Conservation (phyloP, 164 flowering plant species). For the Vitis labrusca region DNA sequence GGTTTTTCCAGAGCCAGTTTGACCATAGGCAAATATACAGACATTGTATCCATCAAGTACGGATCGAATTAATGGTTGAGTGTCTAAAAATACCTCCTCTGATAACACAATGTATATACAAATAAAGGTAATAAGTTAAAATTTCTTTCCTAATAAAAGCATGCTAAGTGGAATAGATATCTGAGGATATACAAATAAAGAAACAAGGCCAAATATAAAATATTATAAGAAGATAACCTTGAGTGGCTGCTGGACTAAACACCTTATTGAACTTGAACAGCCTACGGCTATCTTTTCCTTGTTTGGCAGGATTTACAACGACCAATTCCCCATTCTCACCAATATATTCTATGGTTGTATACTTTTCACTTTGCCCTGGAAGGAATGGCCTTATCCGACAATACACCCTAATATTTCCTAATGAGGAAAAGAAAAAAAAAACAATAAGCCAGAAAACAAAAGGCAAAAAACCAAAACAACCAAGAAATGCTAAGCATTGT, state of each 20-base stretch:
- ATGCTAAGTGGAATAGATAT: neutral
- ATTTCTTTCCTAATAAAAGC: too few species aligned
- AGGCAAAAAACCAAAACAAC: neutral
- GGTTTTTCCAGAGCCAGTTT: slow-evolving; percentile 74
- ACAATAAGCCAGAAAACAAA: neutral
- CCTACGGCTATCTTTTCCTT: slow-evolving; percentile 53
- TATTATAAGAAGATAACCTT: slow-evolving; percentile 38
- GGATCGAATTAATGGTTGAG: slow-evolving; percentile 61
- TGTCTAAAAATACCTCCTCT: slow-evolving; percentile 68
- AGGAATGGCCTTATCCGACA: slow-evolving; percentile 72
- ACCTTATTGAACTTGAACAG: slow-evolving; percentile 65
- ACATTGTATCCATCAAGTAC: slow-evolving; percentile 74
- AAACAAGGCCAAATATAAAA: neutral
- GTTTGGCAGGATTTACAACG: slow-evolving; percentile 56
- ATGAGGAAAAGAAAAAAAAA: slow-evolving; percentile 3
- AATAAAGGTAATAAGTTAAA: neutral
- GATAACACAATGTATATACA: slow-evolving; percentile 1
- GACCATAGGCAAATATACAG: slow-evolving; percentile 77
- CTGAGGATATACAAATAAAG: slow-evolving; percentile 1
- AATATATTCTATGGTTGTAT: slow-evolving; percentile 51
- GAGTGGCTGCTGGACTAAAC: slow-evolving; percentile 53
- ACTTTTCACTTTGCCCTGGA: slow-evolving; percentile 47
- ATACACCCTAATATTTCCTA: slow-evolving; percentile 71
- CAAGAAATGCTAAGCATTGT: slow-evolving; percentile 8
- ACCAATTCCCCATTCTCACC: slow-evolving; percentile 68